Percentiles rank a stretch among this genome's conserved stretches.
phyloP scores from a whole-genome alignment of 805 yeast genomes.

The Kazachstania psychrophila region DNA sequence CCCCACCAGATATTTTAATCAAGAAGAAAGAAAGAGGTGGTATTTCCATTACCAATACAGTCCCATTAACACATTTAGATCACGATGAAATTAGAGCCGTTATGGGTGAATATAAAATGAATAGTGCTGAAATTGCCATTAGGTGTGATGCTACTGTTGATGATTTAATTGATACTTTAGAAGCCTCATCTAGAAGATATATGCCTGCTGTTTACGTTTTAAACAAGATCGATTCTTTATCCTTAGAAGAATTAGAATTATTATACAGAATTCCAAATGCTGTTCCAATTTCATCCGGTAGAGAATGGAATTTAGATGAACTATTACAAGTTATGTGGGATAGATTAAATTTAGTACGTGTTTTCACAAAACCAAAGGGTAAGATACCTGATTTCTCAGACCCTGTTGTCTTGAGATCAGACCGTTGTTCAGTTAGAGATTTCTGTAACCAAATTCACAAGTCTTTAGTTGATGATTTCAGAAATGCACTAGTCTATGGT shows the following conservation, averaged over 20 bases:
- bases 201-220: constrained; percentile 92
- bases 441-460: constrained; percentile 96
- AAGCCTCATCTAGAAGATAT: constrained; percentile 81
- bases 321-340: constrained; percentile 94
- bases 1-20: constrained; percentile 86
- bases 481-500: constrained; percentile 88
- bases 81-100: constrained; percentile 93
- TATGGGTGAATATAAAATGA: constrained; percentile 88
- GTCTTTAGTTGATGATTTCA: constrained; percentile 85
- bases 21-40: constrained; percentile 96
- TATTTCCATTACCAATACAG: constrained; percentile 84
- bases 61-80: constrained; percentile 83
- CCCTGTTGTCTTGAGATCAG: constrained; percentile 84
- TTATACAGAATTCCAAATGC: constrained; percentile 92
- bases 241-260: constrained; percentile 85
- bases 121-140: constrained; percentile 92
- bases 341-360: constrained; percentile 80
- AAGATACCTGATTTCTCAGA: constrained; percentile 86
- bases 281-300: constrained; percentile 91
- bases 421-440: constrained; percentile 80
- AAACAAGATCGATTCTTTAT: constrained; percentile 91
- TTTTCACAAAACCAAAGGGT: constrained; percentile 96
- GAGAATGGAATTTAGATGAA: constrained; percentile 96
- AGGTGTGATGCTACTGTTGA: constrained; percentile 98
- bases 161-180: constrained; percentile 89